Conservation (phyloP, 306 rosid genomes). For the Macrotyloma uniflorum region DNA sequence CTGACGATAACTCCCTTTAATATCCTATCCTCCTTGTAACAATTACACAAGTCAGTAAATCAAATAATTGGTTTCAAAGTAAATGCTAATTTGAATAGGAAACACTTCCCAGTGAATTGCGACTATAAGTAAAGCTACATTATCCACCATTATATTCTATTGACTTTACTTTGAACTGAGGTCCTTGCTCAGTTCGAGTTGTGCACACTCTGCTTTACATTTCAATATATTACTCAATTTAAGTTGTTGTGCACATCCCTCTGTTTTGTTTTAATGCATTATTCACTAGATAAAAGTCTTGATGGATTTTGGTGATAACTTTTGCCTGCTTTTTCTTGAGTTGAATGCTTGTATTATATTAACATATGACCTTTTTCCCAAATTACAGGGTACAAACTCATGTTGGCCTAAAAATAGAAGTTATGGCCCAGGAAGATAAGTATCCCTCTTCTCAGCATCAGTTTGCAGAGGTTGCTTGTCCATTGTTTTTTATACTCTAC, state of each 20-base stretch:
- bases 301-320: not conserved
- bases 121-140: not conserved
- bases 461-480: conserved; percentile 35
- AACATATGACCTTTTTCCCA: conserved; percentile 33
- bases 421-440: conserved; percentile 54
- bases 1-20: not conserved
- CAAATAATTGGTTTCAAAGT: not conserved
- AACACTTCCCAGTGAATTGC: not conserved
- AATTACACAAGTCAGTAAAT: not conserved
- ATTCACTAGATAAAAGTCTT: not conserved
- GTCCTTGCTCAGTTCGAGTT: not conserved
- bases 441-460: conserved; percentile 30
- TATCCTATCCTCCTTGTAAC: not conserved
- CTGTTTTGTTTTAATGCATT: not conserved
- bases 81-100: not conserved
- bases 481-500: conserved; percentile 44
- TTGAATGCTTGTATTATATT: conserved; percentile 6
- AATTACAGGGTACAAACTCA: conserved; percentile 62
- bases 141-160: not conserved
- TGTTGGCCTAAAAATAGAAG: conserved; percentile 78
- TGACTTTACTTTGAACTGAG: not conserved
- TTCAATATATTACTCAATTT: not conserved
- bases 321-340: conserved; percentile 6
- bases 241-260: not conserved
- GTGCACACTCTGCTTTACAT: not conserved